Evolutionary conservation across 2,329 filamentous ascomycete genomes (phyloP), one percentile per base, ranked within the genome.

Genomic region (Tetracladium maxilliforme): DNA sequence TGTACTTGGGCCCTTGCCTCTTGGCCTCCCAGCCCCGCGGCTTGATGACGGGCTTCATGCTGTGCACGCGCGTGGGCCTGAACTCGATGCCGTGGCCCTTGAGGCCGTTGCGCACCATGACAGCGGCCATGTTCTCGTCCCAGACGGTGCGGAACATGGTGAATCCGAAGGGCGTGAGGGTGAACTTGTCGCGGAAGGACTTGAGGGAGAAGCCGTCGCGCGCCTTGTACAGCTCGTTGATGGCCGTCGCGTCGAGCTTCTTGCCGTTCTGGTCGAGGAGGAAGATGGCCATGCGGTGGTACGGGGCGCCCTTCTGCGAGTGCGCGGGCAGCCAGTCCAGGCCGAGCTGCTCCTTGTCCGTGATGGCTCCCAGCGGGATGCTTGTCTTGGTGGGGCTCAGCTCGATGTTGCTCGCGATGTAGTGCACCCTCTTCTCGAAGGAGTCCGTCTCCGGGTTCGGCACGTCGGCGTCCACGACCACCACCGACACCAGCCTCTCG

Each of bases 401-500:
- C n/a, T 58, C 57, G 15, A 82, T 62, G 45, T 81, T 80, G 38
- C 64, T 70, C 12, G 86, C 87, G 19, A 95, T 64, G 54, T 77
- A 94, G 54, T 95, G 87, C 51, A 79, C 90, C 42, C 82, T 71
- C 48, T 76, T 78, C 33, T 66, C 63, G 55, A 92, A 98, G 33
- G 57, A 56, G 49, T 98, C 79, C 12, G 55, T 64, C 32, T 77
- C 73, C 5, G 76, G 51, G 36, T 86, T 70, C 27, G 90, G 90
- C 0, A 95, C 83, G 54, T 98, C 90, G 2, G 83, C 65, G 53
- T 98, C 87, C 33, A 95, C 61, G 25, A 95, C 77, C 3, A 75
- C 80, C 19, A 98, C 65, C 7, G 79, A 83, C 38, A 93, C 72
- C 16, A 93, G 64, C 40, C 83, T 78, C 49, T 82, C 64, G 33